A percentile compares a stretch with the other conserved stretches of the same genome.
Evolutionary conservation across 1,284 basidiomycete genomes (phyloP).

Genomic region (Porogramme epimiltina): DNA sequence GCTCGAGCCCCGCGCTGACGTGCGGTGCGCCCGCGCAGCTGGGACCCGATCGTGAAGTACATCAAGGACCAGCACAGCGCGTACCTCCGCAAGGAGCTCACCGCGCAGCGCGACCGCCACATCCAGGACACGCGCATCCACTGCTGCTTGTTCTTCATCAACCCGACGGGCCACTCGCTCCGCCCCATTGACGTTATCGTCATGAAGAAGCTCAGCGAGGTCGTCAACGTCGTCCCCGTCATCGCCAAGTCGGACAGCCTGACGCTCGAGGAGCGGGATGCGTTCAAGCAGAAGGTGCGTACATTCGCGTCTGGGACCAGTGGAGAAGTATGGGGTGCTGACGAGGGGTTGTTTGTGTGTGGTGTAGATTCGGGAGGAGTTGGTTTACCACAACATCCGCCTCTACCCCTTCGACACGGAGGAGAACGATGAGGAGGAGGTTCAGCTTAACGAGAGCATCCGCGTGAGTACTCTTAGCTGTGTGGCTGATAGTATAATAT

Average conservation of each 20-base stretch:
- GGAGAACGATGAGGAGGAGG: slow-evolving; percentile 92
- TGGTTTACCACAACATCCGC: slow-evolving; percentile 92
- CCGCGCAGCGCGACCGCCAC: slow-evolving; percentile 97
- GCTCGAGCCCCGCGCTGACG: slow-evolving; percentile 5
- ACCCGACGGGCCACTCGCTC: slow-evolving; percentile 92
- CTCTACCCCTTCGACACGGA: slow-evolving; percentile 98
- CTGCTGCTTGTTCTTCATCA: slow-evolving; percentile 98
- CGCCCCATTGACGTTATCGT: slow-evolving; percentile 96
- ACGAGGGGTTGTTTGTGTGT: background rate
- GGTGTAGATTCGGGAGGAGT: slow-evolving; percentile 85
- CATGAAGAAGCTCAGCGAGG: slow-evolving; percentile 98
- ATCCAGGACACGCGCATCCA: slow-evolving; percentile 99
- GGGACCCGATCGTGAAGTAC: slow-evolving; percentile 99
- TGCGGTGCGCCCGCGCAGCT: slow-evolving; percentile 53
- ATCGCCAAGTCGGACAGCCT: slow-evolving; percentile 98
- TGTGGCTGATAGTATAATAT: slow-evolving; percentile 4
- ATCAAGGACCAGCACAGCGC: slow-evolving; percentile 99
- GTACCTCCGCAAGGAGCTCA: slow-evolving; percentile 98
- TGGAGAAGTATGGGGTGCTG: background rate
- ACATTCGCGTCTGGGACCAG: background rate
- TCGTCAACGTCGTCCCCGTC: slow-evolving; percentile 98
- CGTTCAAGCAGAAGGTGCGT: slow-evolving; percentile 87
- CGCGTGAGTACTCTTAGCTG: slow-evolving; percentile 55
- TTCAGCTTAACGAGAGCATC: slow-evolving; percentile 89
- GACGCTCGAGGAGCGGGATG: slow-evolving; percentile 90